phyloP scores from a whole-genome alignment of 371 early-diverging fungal species.

The Syncephalis fuscata region DNA sequence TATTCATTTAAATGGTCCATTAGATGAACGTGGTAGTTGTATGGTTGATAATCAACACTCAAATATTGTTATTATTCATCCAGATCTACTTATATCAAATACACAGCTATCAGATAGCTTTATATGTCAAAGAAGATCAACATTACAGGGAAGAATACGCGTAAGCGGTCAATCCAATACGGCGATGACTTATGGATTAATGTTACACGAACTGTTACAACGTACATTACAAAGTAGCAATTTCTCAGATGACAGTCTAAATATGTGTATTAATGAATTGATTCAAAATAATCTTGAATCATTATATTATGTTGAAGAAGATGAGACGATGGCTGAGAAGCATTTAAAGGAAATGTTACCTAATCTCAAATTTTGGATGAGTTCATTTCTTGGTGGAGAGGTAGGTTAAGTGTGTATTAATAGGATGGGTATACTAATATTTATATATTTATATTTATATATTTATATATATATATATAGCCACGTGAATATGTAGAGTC shows the following conservation, averaged over 20 bases:
- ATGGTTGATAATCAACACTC: conserved; percentile 19
- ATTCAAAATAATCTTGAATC: not conserved
- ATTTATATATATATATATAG: not conserved
- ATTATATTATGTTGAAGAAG: conserved; percentile 12
- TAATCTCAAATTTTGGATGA: not conserved
- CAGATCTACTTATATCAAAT: conserved; percentile 57
- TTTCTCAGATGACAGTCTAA: conserved; percentile 26
- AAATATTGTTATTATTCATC: conserved; percentile 47
- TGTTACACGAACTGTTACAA: conserved; percentile 65
- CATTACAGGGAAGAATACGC: conserved; percentile 41
- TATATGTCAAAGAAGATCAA: conserved; percentile 48
- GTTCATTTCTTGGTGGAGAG: not conserved
- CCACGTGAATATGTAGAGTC: not conserved
- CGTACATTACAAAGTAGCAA: conserved; percentile 22
- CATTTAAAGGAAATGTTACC: conserved; percentile 2
- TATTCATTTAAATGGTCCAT: conserved; percentile 16
- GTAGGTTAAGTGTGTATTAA: not conserved
- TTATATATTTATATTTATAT: no score
- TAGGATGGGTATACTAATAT: no score
- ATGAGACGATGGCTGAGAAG: conserved; percentile 13
- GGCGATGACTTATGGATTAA: conserved; percentile 46
- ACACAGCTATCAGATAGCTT: conserved; percentile 57
- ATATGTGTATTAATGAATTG: conserved; percentile 1
- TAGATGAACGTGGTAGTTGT: conserved; percentile 1
- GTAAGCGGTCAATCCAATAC: conserved; percentile 21